These are phyloP conservation scores for Jaapia argillacea DNA, from an alignment of 768 basidiomycete species.

Conservation along the genomic window DNA sequence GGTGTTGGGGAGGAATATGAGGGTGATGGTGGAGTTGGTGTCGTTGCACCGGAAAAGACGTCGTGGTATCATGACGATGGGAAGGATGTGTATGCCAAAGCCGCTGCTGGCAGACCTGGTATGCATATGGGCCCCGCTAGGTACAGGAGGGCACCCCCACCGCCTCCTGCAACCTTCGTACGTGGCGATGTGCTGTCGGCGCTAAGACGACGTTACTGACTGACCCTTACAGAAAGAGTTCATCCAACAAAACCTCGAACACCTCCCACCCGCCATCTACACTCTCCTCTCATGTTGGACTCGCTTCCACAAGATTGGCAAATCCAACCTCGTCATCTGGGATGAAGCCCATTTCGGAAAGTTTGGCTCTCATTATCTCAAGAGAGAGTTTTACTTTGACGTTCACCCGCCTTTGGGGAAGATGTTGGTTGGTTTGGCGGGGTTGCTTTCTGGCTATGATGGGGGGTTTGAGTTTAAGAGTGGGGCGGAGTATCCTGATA, in stretches of 20 bases:
- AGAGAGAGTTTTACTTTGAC: conserved; percentile 98
- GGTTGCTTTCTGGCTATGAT: conserved; percentile 84
- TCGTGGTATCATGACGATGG: conserved; percentile 40
- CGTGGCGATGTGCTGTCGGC: conserved; percentile 7
- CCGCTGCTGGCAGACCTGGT: conserved; percentile 24
- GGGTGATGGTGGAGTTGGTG: conserved; percentile 15
- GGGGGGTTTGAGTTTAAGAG: conserved; percentile 93
- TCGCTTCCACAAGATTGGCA: conserved; percentile 87
- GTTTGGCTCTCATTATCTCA: conserved; percentile 96
- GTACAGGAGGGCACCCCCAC: conserved; percentile 44
- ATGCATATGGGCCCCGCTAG: conserved; percentile 37
- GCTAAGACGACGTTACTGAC: not conserved
- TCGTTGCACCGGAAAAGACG: conserved; percentile 17
- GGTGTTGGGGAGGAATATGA: conserved; percentile 15
- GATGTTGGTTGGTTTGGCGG: conserved; percentile 95
- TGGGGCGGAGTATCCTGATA: conserved; percentile 72
- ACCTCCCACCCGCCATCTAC: conserved; percentile 74
- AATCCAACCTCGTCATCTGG: conserved; percentile 84
- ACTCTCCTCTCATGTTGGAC: conserved; percentile 94
- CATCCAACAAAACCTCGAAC: conserved; percentile 69
- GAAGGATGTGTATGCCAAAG: conserved; percentile 51
- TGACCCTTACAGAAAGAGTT: conserved; percentile 59
- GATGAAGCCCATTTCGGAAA: conserved; percentile 99
- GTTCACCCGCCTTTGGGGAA: conserved; percentile 98
- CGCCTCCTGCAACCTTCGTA: conserved; percentile 52